Evolutionary conservation across 2,329 filamentous ascomycete genomes (phyloP), one percentile per base, ranked within the genome.

Genomic region (Pestalotiopsis sp.): DNA sequence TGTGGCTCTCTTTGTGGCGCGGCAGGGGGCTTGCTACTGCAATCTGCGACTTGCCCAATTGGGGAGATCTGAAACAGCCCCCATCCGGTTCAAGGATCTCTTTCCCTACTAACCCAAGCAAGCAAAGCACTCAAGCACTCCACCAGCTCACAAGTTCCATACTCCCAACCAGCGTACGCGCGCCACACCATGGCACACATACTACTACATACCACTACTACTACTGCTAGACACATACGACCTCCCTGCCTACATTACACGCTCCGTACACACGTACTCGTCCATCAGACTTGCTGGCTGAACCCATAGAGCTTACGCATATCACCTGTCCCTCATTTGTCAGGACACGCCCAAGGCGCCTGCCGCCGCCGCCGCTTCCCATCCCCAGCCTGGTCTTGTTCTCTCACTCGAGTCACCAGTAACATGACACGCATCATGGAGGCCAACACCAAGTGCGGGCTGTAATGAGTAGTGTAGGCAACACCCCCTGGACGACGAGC

Each of bases 1-100:
- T 57, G 40, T 41, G 45, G 23, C 41, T 25, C 25, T 25, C 66
- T 69, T 49, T 65, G 59, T 68, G 65, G 67, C 65, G 67, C 68
- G 57, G 66, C 57, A 52, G 45, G 45, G 59, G 65, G 65, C 52
- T 60, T 27, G 52, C 65, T 14, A 41, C 31, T n/a, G 7, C 52
- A 64, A 65, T 64, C 40, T 70, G 38, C 25, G 68, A 69, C 25
- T 70, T 70, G 62, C 69, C 69, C 59, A 65, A 70, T 70, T 31
- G 38, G 66, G 67, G 57, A 45, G 23, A 65, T 67, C 68, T 69
- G 69, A 70, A 70, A 70, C 69, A 66, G 61, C 62, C 23, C 45
- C 65, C 63, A 60, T 67, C 62, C 41, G 64, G 9, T 59, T 52
- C 65, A 52, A 64, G 59, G 61, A 56, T 60, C 56, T 58, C 57